A percentile compares a stretch with the other conserved stretches of the same genome.
These are phyloP conservation scores for Stereocaulon alpinum DNA, from an alignment of 495 filamentous ascomycete species.

Conservation along the genomic window DNA sequence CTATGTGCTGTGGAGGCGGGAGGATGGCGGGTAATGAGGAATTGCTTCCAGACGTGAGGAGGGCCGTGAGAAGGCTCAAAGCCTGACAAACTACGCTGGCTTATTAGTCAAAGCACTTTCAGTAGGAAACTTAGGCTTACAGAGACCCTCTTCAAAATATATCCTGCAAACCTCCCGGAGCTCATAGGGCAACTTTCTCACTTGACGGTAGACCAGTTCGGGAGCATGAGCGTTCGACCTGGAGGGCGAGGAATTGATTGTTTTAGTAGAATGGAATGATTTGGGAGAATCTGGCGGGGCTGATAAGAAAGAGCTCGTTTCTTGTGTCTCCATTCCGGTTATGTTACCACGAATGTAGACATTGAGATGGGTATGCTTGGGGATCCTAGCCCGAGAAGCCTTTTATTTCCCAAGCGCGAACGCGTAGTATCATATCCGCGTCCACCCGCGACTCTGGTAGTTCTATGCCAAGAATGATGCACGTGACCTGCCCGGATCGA, in stretches of 20 bases:
- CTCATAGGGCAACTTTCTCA: conserved; percentile 47
- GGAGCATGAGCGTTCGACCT: background rate
- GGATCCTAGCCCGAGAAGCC: too few relatives aligned
- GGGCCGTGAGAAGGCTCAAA: conserved; percentile 54
- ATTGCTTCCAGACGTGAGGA: conserved; percentile 48
- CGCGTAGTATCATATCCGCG: too few relatives aligned
- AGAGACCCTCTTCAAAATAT: conserved; percentile 67
- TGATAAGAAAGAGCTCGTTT: background rate
- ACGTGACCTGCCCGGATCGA: too few relatives aligned
- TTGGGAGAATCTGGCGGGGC: background rate
- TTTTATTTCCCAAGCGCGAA: too few relatives aligned
- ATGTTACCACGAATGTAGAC: too few relatives aligned
- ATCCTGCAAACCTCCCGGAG: conserved; percentile 56
- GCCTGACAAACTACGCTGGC: conserved; percentile 51
- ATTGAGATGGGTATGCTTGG: too few relatives aligned
- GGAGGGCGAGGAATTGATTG: background rate
- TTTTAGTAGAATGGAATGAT: background rate
- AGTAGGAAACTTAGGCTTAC: conserved; percentile 30
- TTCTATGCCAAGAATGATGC: too few relatives aligned
- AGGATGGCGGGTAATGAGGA: conserved; percentile 33
- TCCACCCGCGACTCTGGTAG: too few relatives aligned
- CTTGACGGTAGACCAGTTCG: conserved; percentile 38
- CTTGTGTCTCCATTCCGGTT: background rate
- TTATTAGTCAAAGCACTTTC: background rate
- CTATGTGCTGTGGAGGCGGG: conserved; percentile 49